Base-by-base conservation (phyloP, 495 filamentous ascomycete species). In the Daldinia loculata region DNA sequence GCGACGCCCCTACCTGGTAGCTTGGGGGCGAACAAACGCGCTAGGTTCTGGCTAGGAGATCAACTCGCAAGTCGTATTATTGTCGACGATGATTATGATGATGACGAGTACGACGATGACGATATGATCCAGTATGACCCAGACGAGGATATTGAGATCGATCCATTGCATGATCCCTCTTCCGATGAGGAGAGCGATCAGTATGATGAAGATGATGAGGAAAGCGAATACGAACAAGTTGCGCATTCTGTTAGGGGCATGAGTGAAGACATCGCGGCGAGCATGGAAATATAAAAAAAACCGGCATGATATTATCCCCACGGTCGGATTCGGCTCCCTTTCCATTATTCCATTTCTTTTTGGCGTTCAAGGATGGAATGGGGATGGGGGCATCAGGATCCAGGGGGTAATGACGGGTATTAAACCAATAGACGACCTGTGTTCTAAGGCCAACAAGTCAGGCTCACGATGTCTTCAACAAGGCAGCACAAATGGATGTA, bases 31-130 rank as follows among this genome's bases (percentile, higher is more conserved):
- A 87, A 87, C 64, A 97, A 97, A 80, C 87, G 93, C 22, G 91
- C 92, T 11, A 86, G 83, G 58, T 96, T 89, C 75, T 97, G 94
- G 94, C 84, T 97, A 15, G 93, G 93, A 2, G 88, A 92, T 59
- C 80, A 83, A 51, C 83, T 80, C 62, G 83, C 78, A 14, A 78
- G 83, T 69, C 79, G 80, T 30, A 61, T 81, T 6, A 66, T 77
- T 6, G 60, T 60, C n/a, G 78, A 80, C 45, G 81, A 82, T 50
- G 83, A 86, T 36, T 81, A 84, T 12, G 75, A 81, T 53, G 83
- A 84, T 15, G 74, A 76, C 4, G 75, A 78, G 17, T 56, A 71
- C 15, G 74, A 80, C 55, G 74, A 80, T 22, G 74, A 72, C 6
- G 78, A 83, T 43, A 75, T 80, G 9, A 73, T 83, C 39, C 74